Evolutionary conservation across 2,329 filamentous ascomycete species (phyloP), one percentile per base, ranked within the genome.

Genomic region (Macrophomina tecta): DNA sequence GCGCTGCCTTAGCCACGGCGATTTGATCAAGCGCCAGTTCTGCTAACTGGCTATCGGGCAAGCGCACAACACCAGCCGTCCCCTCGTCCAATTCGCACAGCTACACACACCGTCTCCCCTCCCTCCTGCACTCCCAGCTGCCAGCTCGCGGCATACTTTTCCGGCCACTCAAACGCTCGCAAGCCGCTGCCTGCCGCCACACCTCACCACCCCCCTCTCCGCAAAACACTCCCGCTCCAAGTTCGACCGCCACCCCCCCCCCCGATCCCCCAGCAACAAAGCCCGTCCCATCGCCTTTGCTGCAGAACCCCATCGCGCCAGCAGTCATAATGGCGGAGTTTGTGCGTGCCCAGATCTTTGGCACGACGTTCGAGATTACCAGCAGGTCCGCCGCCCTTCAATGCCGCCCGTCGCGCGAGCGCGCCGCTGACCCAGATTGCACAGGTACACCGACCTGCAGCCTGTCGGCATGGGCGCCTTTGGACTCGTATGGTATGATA

Each of bases 401-500:
- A 28, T 72, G 67, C 69, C 68, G 65, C 67, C 34, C 64, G 66
- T 58, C 61, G 64, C 62, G 64, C 32, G 72, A 42, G 77, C 73
- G 55, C 52, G 36, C 63, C 56, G 60, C 68, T 67, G 60, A 67
- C 66, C 67, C 12, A 40, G 48, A 45, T 32, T 36, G 64, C 67
- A 71, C 78, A 97, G 94, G 84, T 98, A 98, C 82, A 96, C 94
- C 69, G 95, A 99, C 82, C 87, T 99, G 78, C 95, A 99, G 80
- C 95, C 95, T 45, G 95, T 99, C 72, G 95, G 95, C 79, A 99
- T 99, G 95, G 95, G 95, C 76, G 95, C 95, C 69, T 99, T 99
- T 81, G 95, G 95, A 70, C 89, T 99, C 69, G 95, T 99, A 75
- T 99, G 95, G 94, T 98, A 89, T 58, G 70, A 18, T 69, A 65